Percentiles rank a stretch among this genome's conserved stretches.
Conservation (phyloP, 768 basidiomycete species). For the Pulveroboletus sp. region DNA sequence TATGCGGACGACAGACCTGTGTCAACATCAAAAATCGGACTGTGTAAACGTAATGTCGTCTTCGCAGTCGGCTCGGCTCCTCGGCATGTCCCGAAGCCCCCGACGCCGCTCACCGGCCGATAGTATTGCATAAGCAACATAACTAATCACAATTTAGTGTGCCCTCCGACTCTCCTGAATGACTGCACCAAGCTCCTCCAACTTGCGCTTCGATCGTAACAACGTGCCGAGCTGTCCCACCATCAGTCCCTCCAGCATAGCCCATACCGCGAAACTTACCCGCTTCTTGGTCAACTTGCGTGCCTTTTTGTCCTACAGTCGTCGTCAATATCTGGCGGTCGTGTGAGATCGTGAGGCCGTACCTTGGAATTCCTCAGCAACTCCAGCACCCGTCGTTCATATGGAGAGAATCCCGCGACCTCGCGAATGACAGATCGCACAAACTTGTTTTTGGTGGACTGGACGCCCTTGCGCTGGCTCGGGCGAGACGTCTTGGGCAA, state of each 20-base stretch:
- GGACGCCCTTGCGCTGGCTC: slow-evolving; percentile 89
- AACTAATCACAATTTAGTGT: slow-evolving; percentile 33
- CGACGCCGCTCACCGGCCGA: neutral
- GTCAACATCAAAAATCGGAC: slow-evolving; percentile 22
- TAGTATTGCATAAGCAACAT: slow-evolving; percentile 5
- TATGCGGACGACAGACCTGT: neutral
- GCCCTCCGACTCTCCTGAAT: slow-evolving; percentile 92
- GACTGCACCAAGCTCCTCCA: slow-evolving; percentile 90
- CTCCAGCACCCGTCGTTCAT: slow-evolving; percentile 98
- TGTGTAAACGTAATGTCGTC: slow-evolving; percentile 18
- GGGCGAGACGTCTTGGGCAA: slow-evolving; percentile 75
- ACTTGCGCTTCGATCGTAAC: slow-evolving; percentile 96
- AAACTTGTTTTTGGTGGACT: slow-evolving; percentile 88
- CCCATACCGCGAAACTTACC: slow-evolving; percentile 54
- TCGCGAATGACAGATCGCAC: slow-evolving; percentile 93
- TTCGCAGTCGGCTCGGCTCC: slow-evolving; percentile 11
- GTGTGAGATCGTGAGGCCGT: slow-evolving; percentile 26
- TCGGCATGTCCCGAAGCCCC: slow-evolving; percentile 15
- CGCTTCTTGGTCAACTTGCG: slow-evolving; percentile 99
- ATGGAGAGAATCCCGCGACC: slow-evolving; percentile 96
- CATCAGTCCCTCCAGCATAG: neutral
- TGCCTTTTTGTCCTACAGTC: slow-evolving; percentile 91
- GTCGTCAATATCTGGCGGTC: neutral
- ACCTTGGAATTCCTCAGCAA: slow-evolving; percentile 97
- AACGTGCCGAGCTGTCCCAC: slow-evolving; percentile 84